Conservation (phyloP, 441 rosid genomes). For the Eugenia klotzschiana region DNA sequence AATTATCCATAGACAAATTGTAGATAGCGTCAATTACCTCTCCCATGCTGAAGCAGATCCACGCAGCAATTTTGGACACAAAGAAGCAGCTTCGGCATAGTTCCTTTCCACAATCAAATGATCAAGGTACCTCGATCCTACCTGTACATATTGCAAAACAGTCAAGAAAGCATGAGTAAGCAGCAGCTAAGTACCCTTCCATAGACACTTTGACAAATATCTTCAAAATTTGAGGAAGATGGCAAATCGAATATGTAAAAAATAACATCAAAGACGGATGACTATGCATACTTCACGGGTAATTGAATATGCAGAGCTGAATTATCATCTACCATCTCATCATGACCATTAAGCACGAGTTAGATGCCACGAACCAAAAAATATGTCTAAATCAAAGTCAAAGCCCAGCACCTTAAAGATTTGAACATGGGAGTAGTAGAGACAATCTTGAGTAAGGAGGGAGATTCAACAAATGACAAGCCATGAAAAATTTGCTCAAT, state of each 20-base stretch:
- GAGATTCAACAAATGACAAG: background rate
- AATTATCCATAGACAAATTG: background rate
- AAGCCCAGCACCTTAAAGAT: background rate
- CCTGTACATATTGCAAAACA: constrained; percentile 32
- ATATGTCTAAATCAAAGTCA: background rate
- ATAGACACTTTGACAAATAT: background rate
- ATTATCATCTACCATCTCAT: background rate
- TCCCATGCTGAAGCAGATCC: constrained; percentile 99
- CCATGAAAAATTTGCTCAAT: background rate
- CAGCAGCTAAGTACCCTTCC: background rate
- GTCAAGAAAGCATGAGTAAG: background rate
- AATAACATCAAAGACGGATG: background rate
- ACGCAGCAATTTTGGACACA: constrained; percentile 86
- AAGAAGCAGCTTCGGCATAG: constrained; percentile 93
- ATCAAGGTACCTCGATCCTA: constrained; percentile 97
- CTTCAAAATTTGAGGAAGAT: background rate
- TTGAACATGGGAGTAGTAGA: background rate
- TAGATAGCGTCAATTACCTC: constrained; percentile 31
- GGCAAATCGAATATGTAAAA: background rate
- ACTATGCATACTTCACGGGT: background rate
- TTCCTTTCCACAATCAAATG: constrained; percentile 96
- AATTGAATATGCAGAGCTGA: background rate
- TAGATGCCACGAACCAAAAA: background rate
- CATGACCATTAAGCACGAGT: background rate
- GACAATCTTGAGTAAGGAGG: background rate